These are phyloP conservation scores for Termitomyces sp. DNA, from an alignment of 768 basidiomycete genomes.

Conservation along the genomic window DNA sequence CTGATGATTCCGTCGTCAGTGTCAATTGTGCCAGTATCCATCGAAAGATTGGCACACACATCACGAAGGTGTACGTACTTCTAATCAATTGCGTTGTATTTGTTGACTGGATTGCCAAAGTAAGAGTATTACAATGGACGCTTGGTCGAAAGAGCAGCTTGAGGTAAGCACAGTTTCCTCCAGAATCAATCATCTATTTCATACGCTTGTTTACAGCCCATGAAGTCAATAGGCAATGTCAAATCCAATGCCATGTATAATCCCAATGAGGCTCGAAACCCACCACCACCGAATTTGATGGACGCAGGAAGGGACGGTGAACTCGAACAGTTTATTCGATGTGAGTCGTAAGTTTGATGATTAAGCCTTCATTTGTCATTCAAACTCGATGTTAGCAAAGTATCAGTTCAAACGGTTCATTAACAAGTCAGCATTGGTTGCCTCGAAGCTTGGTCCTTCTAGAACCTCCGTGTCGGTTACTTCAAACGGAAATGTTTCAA, in stretches of 20 bases:
- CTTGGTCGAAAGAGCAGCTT: constrained; percentile 85
- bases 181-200: background rate
- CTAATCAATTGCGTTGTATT: background rate
- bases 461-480: constrained; percentile 27
- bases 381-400: constrained; percentile 45
- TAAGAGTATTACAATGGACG: constrained; percentile 85
- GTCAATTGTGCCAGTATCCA: constrained; percentile 88
- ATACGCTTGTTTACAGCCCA: constrained; percentile 39
- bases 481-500: constrained; percentile 9
- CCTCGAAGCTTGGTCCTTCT: constrained; percentile 41
- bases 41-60: constrained; percentile 90
- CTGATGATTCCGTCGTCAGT: constrained; percentile 30
- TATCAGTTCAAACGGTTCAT: constrained; percentile 75
- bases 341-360: constrained; percentile 34
- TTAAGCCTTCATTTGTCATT: constrained; percentile 6
- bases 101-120: constrained; percentile 30
- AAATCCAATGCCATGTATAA: constrained; percentile 79
- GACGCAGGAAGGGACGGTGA: constrained; percentile 84
- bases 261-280: constrained; percentile 76
- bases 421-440: constrained; percentile 38
- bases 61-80: constrained; percentile 79
- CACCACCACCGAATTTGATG: constrained; percentile 75
- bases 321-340: constrained; percentile 84
- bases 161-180: constrained; percentile 47
- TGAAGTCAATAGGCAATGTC: constrained; percentile 77